phyloP scores from a whole-genome alignment of 169 alveolate genomes.

The Perkinsus olseni region DNA sequence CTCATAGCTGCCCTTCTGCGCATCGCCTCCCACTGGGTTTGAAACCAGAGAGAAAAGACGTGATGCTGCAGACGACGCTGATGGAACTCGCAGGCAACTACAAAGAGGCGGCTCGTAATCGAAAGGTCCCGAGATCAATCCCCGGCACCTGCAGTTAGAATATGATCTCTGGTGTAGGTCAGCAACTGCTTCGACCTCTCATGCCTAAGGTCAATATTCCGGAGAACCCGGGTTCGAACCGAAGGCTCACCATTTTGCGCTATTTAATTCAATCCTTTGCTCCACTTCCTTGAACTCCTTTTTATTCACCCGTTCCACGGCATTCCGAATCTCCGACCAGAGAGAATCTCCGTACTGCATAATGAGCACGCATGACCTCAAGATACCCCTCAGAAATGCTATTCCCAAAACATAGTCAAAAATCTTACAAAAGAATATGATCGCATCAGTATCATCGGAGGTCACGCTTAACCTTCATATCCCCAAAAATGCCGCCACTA shows the following conservation, averaged over 20 bases:
- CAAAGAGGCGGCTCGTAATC: not conserved
- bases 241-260: not conserved
- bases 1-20: not conserved
- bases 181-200: not conserved
- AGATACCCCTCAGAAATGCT: not conserved
- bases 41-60: not conserved
- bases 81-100: not conserved
- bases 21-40: not conserved
- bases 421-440: too few relatives aligned
- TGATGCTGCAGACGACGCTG: not conserved
- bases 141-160: not conserved
- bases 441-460: not conserved
- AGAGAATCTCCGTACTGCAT: not conserved
- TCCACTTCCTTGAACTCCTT: not conserved
- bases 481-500: not conserved
- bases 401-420: not conserved
- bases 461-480: too few relatives aligned
- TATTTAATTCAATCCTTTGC: not conserved
- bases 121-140: not conserved
- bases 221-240: not conserved
- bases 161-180: not conserved
- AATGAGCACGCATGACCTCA: not conserved
- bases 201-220: not conserved
- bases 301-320: not conserved
- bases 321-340: not conserved